These are phyloP conservation scores for Cladosporium sp. DNA, from an alignment of 2,329 filamentous ascomycete genomes.

Conservation along the genomic window DNA sequence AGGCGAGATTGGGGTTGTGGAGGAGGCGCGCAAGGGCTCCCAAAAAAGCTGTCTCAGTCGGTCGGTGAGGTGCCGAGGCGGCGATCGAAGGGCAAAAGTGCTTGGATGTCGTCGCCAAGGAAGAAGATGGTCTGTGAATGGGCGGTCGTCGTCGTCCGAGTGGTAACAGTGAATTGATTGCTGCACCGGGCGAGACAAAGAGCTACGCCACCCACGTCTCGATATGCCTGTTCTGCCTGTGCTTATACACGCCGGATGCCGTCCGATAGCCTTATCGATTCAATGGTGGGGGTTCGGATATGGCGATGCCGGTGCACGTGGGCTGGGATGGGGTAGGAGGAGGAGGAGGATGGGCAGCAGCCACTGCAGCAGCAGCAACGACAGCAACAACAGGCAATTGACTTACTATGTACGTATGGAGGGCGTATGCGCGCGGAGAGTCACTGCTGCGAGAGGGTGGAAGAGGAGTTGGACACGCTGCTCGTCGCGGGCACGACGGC, in stretches of 20 bases:
- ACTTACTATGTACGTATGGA: constrained; percentile 13
- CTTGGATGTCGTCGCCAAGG: constrained; percentile 1
- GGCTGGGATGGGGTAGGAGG: not conserved
- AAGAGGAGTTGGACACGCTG: constrained; percentile 6
- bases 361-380: not conserved
- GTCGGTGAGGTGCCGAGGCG: constrained; percentile 9
- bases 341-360: not conserved
- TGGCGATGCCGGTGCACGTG: constrained; percentile 14
- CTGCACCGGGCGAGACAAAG: not conserved
- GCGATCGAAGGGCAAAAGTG: constrained; percentile 10
- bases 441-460: constrained; percentile 11
- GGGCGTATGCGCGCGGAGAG: constrained; percentile 8
- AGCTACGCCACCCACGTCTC: constrained; percentile 2
- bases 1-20: not conserved
- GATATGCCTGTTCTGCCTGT: not conserved
- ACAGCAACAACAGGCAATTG: not conserved
- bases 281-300: constrained; percentile 5
- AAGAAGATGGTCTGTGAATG: constrained; percentile 8
- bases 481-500: constrained; percentile 13
- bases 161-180: not conserved
- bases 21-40: constrained; percentile 10
- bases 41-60: constrained; percentile 14
- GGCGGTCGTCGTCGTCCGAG: not conserved
- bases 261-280: constrained; percentile 15
- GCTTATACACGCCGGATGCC: not conserved